Base-by-base conservation (phyloP, 352 stramenopile species). In the Phytophthora citrophthora region DNA sequence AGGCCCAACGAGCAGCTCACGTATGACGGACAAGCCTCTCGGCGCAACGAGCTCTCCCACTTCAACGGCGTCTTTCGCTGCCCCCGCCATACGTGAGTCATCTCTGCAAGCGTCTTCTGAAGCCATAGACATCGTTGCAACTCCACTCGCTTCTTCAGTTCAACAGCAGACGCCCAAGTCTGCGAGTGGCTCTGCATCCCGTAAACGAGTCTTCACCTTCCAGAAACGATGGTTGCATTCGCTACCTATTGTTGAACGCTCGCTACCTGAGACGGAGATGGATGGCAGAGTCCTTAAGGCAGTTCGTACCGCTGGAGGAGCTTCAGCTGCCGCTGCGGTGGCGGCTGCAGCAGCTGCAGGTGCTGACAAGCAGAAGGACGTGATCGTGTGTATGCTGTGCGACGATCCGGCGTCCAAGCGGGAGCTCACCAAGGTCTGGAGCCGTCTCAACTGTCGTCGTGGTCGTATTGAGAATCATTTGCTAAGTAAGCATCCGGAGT, bases 171-270 rank as follows among this genome's bases (percentile, higher is more conserved):
- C 38, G 24, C 44, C 40, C 5, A 63, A 68, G 40, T 10, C 48
- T 1, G 23, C 38, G 7, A 55, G 18, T 8, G 1, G 31, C 9
- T n/a, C 58, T 11, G 61, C 29, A 2, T 72, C 62, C 32, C 77
- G 82, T 54, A 93, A 93, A 60, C 84, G 84, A 41, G 73, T 93
- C 40, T 93, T 93, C 58, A 88, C 83, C 47, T 93, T 93, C 66
- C 84, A 93, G 62, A 90, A 89, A 66, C 72, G 84, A 16, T 93
- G 84, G 84, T 62, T 91, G 41, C 80, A 91, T 57, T 81, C 84
- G 54, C 76, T 93, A n/a, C 84, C 84, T 26, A 93, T 93, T 53
- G 79, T 89, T 38, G 82, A 93, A 70, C 86, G 83, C 26, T 71
- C 75, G n/a, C 57, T 91, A 2, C 61, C 77, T 0, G 78, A 82